A percentile compares a stretch with the other conserved stretches of the same genome.
Evolutionary conservation across 202 grass and related monocot genomes (phyloP).

Genomic region (Bolboschoenoplectus hybrid): DNA sequence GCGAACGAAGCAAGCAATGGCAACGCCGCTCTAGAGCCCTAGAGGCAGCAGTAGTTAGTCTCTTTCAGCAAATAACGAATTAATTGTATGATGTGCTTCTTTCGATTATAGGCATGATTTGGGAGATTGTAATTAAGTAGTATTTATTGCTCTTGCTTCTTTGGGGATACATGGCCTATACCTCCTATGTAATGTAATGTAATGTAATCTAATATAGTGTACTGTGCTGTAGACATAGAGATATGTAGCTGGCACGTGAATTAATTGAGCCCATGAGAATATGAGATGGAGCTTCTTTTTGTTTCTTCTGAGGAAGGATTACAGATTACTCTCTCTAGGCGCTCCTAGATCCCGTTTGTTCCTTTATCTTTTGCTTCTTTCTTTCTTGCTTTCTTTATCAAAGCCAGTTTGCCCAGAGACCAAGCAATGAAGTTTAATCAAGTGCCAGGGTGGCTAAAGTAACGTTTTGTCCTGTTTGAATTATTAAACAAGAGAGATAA

Average conservation of each 20-base stretch:
- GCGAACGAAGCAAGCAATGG: slow-evolving; percentile 16
- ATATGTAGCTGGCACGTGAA: slow-evolving; percentile 13
- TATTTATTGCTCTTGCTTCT: not conserved
- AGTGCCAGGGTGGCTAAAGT: slow-evolving; percentile 35
- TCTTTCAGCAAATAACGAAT: slow-evolving; percentile 20
- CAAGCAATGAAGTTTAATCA: slow-evolving; percentile 29
- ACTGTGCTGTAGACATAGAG: too few species aligned
- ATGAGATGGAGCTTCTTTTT: slow-evolving; percentile 16
- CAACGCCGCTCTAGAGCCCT: slow-evolving; percentile 1
- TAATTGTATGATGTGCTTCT: slow-evolving; percentile 22
- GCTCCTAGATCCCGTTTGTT: not conserved
- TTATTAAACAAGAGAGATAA: not conserved
- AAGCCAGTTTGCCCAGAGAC: slow-evolving; percentile 33
- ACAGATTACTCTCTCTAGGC: slow-evolving; percentile 20
- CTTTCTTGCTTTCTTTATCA: slow-evolving; percentile 29
- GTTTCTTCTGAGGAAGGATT: slow-evolving; percentile 1
- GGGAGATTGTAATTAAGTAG: slow-evolving; percentile 32
- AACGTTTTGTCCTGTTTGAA: slow-evolving; percentile 34
- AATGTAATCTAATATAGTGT: too few species aligned
- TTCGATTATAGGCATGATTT: too few species aligned
- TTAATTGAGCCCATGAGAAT: slow-evolving; percentile 26
- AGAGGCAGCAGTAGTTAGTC: slow-evolving; percentile 1
- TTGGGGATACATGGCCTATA: slow-evolving; percentile 22
- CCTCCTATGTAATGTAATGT: not conserved
- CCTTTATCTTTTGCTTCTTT: slow-evolving; percentile 28